A percentile compares a stretch with the other conserved stretches of the same genome.
These are phyloP conservation scores for Aleurites moluccanus DNA, from an alignment of 441 rosid species.

Conservation along the genomic window DNA sequence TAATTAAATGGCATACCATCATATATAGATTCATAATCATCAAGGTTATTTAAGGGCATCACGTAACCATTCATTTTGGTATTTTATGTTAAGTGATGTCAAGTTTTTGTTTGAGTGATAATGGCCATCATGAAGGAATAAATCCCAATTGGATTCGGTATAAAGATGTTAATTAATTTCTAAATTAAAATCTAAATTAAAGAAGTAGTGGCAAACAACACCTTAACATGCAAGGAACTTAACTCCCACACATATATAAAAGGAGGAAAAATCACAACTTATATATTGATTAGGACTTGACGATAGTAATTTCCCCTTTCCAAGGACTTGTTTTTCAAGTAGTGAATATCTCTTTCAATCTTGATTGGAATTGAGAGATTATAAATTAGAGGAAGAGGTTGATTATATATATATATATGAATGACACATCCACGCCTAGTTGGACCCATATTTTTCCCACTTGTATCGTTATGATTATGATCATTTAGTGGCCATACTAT, in stretches of 20 bases:
- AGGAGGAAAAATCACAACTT: background rate
- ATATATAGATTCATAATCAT: too few relatives aligned
- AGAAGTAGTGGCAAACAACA: slow-evolving; percentile 1
- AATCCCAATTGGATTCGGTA: slow-evolving; percentile 17
- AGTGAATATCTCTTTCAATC: too few relatives aligned
- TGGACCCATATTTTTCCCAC: slow-evolving; percentile 19
- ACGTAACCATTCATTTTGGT: too few relatives aligned
- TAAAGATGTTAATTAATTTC: background rate
- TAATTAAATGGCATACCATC: too few relatives aligned
- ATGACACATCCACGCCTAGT: background rate
- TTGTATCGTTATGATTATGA: slow-evolving; percentile 1
- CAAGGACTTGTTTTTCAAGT: too few relatives aligned
- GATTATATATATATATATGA: too few relatives aligned
- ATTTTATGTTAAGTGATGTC: slow-evolving; percentile 2
- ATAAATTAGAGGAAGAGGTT: too few relatives aligned
- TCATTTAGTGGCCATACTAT: too few relatives aligned
- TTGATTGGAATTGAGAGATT: too few relatives aligned
- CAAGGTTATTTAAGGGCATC: too few relatives aligned
- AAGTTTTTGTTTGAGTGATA: slow-evolving; percentile 24
- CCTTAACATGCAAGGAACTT: slow-evolving; percentile 15
- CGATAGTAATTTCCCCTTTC: too few relatives aligned
- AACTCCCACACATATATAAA: background rate
- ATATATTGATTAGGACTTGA: background rate
- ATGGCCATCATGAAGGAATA: slow-evolving; percentile 29
- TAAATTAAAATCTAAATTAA: background rate